These are phyloP conservation scores for Lentinula sp. DNA, from an alignment of 768 basidiomycete genomes.

Conservation along the genomic window DNA sequence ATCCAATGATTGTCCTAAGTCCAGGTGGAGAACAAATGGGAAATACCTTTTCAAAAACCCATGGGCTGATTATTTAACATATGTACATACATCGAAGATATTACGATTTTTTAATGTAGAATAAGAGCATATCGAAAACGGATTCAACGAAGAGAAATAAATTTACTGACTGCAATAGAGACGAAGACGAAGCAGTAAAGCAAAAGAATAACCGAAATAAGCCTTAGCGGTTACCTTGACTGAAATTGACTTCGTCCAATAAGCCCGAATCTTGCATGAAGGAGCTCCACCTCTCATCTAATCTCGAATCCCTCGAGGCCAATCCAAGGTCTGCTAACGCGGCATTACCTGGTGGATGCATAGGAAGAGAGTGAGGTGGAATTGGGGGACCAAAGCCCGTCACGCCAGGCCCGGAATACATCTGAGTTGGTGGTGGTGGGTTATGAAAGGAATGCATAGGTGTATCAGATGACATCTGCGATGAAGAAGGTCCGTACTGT, in stretches of 20 bases:
- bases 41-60: no score
- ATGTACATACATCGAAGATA: not conserved
- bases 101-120: not conserved
- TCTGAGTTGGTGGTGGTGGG: slow-evolving; percentile 11
- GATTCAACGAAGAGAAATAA: no score
- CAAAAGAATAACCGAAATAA: no score
- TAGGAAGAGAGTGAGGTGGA: not conserved
- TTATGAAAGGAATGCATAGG: slow-evolving; percentile 3
- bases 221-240: slow-evolving; percentile 10
- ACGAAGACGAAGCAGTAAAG: no score
- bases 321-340: slow-evolving; percentile 59
- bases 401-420: slow-evolving; percentile 12
- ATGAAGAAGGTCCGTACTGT: slow-evolving; percentile 1
- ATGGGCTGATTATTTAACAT: not conserved
- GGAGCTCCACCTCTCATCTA: slow-evolving; percentile 55
- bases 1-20: no score
- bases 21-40: no score
- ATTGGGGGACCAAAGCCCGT: not conserved
- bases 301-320: slow-evolving; percentile 45
- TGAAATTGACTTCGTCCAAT: slow-evolving; percentile 21
- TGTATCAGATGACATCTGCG: not conserved
- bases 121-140: no score
- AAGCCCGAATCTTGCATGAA: slow-evolving; percentile 56
- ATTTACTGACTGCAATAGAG: no score
- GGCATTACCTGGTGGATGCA: slow-evolving; percentile 18